Evolutionary conservation across 2,329 filamentous ascomycete genomes (phyloP), one percentile per base, ranked within the genome.

Genomic region (Ophiostoma populinum): DNA sequence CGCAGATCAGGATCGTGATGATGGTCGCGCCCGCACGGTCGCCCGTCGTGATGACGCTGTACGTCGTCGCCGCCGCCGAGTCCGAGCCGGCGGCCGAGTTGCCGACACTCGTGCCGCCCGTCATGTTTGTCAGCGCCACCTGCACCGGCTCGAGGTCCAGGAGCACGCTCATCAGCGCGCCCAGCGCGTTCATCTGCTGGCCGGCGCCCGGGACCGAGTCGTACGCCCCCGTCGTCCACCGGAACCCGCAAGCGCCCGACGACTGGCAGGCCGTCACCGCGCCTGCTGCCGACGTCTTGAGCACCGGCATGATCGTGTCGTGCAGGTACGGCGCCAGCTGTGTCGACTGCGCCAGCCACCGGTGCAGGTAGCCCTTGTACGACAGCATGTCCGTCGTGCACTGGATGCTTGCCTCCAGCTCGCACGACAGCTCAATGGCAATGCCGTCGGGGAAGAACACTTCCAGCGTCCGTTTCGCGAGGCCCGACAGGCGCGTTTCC

Each of bases 331-430:
- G 76, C 1, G 70, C 74, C n/a, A 82, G 35, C 45, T 75, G 62
- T 2, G 69, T 65, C 2, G 67, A 62, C 19, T 66, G 61, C 4
- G 68, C 61, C 44, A 82, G 58, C 71, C 75, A 80, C 24, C 73
- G 66, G 44, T 72, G 63, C 13, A 80, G 58, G 39, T 75, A 74
- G 26, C 75, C 76, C 53, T 81, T 81, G 65, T 78, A 85, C 2
- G 70, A 69, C 39, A 70, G 54, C 61, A 83, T 79, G 47, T 87
- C 81, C 32, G 67, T 62, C 39, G 75, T 75, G 58, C 80, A 87
- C 25, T n/a, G n/a, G n/a, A n/a, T n/a, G n/a, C n/a, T n/a, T n/a
- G n/a, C n/a, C n/a, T n/a, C n/a, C n/a, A n/a, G n/a, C n/a, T n/a
- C n/a, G n/a, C n/a, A n/a, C n/a, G n/a, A n/a, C n/a, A n/a, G n/a